These are phyloP conservation scores for Silene uniflora DNA, from an alignment of 148 eudicot genomes.

Conservation along the genomic window DNA sequence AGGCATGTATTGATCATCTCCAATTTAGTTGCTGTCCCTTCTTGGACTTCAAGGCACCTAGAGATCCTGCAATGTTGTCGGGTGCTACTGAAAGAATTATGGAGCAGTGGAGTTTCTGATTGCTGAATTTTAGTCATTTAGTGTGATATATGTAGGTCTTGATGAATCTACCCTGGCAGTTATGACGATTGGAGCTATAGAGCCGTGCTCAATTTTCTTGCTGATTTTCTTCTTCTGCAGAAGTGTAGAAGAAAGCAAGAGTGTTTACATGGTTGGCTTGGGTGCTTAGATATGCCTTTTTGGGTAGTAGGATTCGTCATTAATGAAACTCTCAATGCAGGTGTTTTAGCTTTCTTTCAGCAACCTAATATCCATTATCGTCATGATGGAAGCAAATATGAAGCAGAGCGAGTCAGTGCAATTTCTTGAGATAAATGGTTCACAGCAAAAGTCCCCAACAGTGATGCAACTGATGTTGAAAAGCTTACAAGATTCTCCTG, in stretches of 20 bases:
- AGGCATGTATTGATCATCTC: slow-evolving; percentile 38
- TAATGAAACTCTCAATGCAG: slow-evolving; percentile 59
- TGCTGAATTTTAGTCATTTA: slow-evolving; percentile 39
- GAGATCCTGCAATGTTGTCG: slow-evolving; percentile 39
- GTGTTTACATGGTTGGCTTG: slow-evolving; percentile 51
- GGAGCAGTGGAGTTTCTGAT: slow-evolving; percentile 51
- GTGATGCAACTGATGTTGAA: slow-evolving; percentile 12
- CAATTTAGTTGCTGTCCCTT: slow-evolving; percentile 41
- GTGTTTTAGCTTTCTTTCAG: slow-evolving; percentile 46
- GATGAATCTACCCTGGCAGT: slow-evolving; percentile 42
- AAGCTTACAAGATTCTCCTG: slow-evolving; percentile 18
- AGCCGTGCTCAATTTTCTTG: slow-evolving; percentile 56
- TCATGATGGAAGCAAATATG: slow-evolving; percentile 28
- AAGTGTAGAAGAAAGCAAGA: slow-evolving; percentile 49
- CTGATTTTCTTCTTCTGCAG: slow-evolving; percentile 60
- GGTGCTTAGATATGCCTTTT: slow-evolving; percentile 42
- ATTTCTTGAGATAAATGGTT: slow-evolving; percentile 24
- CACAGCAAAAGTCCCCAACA: slow-evolving; percentile 17
- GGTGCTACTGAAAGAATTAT: slow-evolving; percentile 39
- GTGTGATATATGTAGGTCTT: slow-evolving; percentile 38
- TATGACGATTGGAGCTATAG: slow-evolving; percentile 72
- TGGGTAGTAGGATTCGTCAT: slow-evolving; percentile 40
- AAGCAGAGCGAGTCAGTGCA: slow-evolving; percentile 16
- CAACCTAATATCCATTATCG: slow-evolving; percentile 26
- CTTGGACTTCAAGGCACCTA: slow-evolving; percentile 42